Base-by-base conservation (phyloP, 306 rosid species). In the Begonia masoniana region DNA sequence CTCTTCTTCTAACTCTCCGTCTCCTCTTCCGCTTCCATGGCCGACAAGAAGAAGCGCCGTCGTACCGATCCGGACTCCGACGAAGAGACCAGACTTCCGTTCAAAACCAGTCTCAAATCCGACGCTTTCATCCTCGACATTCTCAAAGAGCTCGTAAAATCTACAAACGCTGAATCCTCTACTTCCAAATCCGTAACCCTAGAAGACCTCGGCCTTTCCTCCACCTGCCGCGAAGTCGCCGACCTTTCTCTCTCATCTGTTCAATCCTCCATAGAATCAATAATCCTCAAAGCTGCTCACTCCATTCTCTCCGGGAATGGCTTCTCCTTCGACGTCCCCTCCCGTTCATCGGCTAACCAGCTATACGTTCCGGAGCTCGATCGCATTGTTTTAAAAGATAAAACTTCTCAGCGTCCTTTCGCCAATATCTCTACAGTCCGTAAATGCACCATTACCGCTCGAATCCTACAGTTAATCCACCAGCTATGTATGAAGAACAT, bases 331-430 rank as follows among this genome's bases (percentile, higher is more conserved):
- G 80, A 82, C 31, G 94, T 88, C 10, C 95, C 97, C 6, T 88
- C 97, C n/a, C 95, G 97, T 61, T 67, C 93, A 53, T 72, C 89
- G 39, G 82, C 83, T 10, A 84, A 88, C 64, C 97, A 88, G 67
- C 71, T 74, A 56, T 88, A 84, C 59, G 93, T 84, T 8, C 78
- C 97, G 1, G 94, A 88, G 55, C 95, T 82, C 42, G 95, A 88
- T 23, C 95, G 95, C 11, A 85, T 88, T 31, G 89, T 88, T 9
- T 69, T 88, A 2, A 84, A 82, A 19, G 95, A 88, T 13, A 88
- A 88, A n/a, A 57, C 79, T 0, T 59, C 87, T 4, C 52, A 70
- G 6, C 95, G 97, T 0, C 95, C 89, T 9, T 88, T 79, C 50
- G 83, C 94, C 24, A 78, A 65, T 58, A 72, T 78, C n/a, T 82